These are phyloP conservation scores for Plasmodium sp. DNA, from an alignment of 169 alveolate species.

Conservation along the genomic window DNA sequence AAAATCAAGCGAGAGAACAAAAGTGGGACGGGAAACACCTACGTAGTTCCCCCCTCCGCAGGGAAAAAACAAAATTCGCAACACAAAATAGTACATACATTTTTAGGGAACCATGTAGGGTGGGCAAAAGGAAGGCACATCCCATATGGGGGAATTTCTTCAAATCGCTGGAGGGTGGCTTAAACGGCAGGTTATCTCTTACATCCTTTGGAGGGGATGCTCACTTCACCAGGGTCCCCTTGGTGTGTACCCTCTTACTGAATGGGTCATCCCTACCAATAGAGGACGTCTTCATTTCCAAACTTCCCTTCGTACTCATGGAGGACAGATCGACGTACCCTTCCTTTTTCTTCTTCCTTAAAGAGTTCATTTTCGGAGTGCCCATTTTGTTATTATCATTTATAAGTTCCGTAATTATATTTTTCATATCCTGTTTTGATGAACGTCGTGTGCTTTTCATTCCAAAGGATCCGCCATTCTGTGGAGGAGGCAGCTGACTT, in stretches of 20 bases:
- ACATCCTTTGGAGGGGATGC: not conserved
- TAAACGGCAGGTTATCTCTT: not conserved
- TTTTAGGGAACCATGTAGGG: not conserved
- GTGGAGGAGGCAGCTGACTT: slow-evolving; percentile 11
- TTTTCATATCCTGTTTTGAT: slow-evolving; percentile 10
- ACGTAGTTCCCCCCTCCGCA: not conserved
- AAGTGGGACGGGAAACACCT: not conserved
- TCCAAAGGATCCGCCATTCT: slow-evolving; percentile 2
- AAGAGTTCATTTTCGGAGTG: not conserved
- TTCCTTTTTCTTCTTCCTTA: slow-evolving; percentile 29
- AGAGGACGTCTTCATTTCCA: not conserved
- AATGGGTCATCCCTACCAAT: not conserved
- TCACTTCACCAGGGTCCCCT: slow-evolving; percentile 27
- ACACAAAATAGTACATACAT: not conserved
- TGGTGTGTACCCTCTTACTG: not conserved
- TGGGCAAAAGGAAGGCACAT: not conserved
- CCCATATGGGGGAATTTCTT: not conserved
- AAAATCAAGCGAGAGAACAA: not conserved
- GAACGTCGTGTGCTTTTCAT: not conserved
- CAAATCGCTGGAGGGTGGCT: not conserved
- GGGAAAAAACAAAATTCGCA: not conserved
- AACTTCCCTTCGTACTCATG: slow-evolving; percentile 67
- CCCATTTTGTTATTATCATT: slow-evolving; percentile 22
- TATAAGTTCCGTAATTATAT: slow-evolving; percentile 40
- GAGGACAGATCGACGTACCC: slow-evolving; percentile 27